These are phyloP conservation scores for Aegilops longissima DNA, from an alignment of 176 grass and related monocot genomes.

Conservation along the genomic window DNA sequence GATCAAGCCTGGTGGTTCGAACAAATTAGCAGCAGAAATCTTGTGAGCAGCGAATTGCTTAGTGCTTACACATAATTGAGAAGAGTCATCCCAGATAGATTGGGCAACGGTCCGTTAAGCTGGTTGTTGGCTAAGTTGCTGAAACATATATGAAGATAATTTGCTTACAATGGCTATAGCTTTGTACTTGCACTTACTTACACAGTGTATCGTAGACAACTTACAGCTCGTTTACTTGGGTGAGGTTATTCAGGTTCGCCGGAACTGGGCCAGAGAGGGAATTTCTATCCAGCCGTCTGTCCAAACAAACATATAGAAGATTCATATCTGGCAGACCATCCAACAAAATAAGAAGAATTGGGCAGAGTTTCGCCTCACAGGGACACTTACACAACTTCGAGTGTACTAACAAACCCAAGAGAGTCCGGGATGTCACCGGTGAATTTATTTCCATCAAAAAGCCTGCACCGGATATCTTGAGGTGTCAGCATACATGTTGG, in stretches of 20 bases:
- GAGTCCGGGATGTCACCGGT: constrained; percentile 72
- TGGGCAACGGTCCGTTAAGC: constrained; percentile 64
- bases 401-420: constrained; percentile 58
- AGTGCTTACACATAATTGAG: constrained; percentile 84
- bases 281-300: constrained; percentile 82
- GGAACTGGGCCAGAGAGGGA: constrained; percentile 63
- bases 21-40: constrained; percentile 12
- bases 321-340: background rate
- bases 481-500: background rate
- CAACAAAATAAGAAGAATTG: background rate
- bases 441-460: constrained; percentile 87
- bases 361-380: background rate
- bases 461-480: constrained; percentile 41
- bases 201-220: constrained; percentile 28
- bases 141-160: constrained; percentile 19
- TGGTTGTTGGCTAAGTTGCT: constrained; percentile 92
- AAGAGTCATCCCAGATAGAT: constrained; percentile 61
- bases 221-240: constrained; percentile 75
- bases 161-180: constrained; percentile 15
- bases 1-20: background rate
- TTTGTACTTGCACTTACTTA: background rate
- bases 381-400: constrained; percentile 81
- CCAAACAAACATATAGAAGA: constrained; percentile 29
- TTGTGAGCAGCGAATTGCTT: constrained; percentile 17
- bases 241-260: constrained; percentile 71